phyloP scores from a whole-genome alignment of 495 filamentous ascomycete genomes.

The Penicillium turbatum region DNA sequence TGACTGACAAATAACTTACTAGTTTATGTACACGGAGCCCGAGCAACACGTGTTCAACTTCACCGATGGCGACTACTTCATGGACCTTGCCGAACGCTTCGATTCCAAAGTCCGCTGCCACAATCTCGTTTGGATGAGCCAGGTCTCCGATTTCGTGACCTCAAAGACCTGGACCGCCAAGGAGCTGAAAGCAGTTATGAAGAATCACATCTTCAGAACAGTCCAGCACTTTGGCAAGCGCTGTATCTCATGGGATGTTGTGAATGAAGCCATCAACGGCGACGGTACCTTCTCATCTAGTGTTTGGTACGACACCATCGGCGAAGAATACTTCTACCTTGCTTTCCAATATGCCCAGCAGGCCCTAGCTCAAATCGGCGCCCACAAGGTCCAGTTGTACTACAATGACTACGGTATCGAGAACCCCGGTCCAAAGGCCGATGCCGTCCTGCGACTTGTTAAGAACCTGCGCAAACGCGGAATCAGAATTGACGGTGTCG shows the following conservation, averaged over 20 bases:
- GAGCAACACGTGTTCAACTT: constrained; percentile 45
- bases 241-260: constrained; percentile 49
- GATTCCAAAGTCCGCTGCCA: constrained; percentile 52
- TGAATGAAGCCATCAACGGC: constrained; percentile 50
- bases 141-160: constrained; percentile 49
- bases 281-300: constrained; percentile 34
- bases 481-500: constrained; percentile 57
- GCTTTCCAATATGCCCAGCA: constrained; percentile 47
- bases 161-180: constrained; percentile 43
- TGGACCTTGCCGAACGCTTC: constrained; percentile 39
- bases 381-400: constrained; percentile 50
- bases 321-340: constrained; percentile 24
- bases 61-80: constrained; percentile 42
- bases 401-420: constrained; percentile 68
- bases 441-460: constrained; percentile 44
- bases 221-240: constrained; percentile 43
- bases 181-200: constrained; percentile 41
- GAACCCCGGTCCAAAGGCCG: constrained; percentile 47
- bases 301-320: constrained; percentile 25
- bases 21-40: constrained; percentile 42
- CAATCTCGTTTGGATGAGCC: constrained; percentile 54
- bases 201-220: constrained; percentile 41
- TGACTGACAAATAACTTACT: neutral
- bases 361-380: constrained; percentile 22
- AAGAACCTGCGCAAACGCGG: constrained; percentile 41